Base-by-base conservation (phyloP, 108 stramenopile genomes). In the Nannochloropsis salina region DNA sequence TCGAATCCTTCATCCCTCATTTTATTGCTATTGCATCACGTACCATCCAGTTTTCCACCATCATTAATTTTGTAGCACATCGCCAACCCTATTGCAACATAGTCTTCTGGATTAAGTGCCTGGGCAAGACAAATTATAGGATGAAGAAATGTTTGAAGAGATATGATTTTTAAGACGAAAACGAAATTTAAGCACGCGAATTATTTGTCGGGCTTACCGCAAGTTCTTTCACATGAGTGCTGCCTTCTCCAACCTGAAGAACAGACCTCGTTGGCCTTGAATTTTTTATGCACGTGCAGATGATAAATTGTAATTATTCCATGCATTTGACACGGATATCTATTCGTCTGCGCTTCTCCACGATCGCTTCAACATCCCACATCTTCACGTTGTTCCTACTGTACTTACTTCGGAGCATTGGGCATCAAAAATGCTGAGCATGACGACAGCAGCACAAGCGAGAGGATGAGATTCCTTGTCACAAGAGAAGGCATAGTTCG, bases 1-100 rank as follows among this genome's bases (percentile, higher is more conserved):
- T n/a, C n/a, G n/a, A 31, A 31, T 31, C 31, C 31, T 31, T 31
- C 31, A 31, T 1, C 31, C 31, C 31, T 31, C 31, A 31, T 31
- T 31, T 31, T 31, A 31, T 31, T 31, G 31, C 31, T 1, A 31
- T 31, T 31, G 31, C 31, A 31, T 31, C 81, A 45, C 86, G 31
- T 21, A 84, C 87, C 87, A 21, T 89, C 88, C 22, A 88, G 89
- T 85, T 89, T 89, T 82, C 81, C 45, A 44, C 86, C 44, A 40
- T 86, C 88, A 44, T 83, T 86, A 83, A 86, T 89, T 43, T 45
- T 82, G 86, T 83, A 89, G 86, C 88, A 89, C 41, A 85, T 83
- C 42, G 89, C 89, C 45, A 89, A 41, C n/a, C 89, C 89, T 20
- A 89, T 44, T 10, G 88, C 85, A 20, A 89, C 22, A 83, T 89